Base-by-base conservation (phyloP, 148 eudicot genomes). In the Rheum nobile region DNA sequence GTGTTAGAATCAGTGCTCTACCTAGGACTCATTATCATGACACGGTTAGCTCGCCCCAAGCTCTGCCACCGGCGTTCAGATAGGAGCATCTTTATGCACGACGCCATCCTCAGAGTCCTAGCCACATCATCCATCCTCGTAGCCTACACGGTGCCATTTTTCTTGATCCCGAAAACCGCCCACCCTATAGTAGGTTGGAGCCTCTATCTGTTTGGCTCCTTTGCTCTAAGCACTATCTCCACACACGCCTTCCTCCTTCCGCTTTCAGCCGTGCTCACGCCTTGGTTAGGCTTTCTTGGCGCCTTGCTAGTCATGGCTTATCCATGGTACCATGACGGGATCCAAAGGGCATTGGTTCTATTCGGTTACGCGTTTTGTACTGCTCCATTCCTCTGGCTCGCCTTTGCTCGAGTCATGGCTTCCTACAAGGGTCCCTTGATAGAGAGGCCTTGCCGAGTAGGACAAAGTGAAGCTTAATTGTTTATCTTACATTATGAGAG, bases 151-250 rank as follows among this genome's bases (percentile, higher is more conserved):
- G 41, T 86, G 74, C 99, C 99, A 4, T 85, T 88, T 81, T 77
- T 84, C 79, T 61, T 92, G 72, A 86, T 90, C 31, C 99, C 99
- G 48, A 84, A 79, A 77, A 96, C 97, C 0, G 61, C 85, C 52
- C 99, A 96, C 72, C 99, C 99, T 14, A 46, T 92, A 0, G 71
- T 92, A 0, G 99, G 99, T n/a, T 96, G 99, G 99, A 80, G 81
- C 16, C 84, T 92, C 43, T 96, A 96, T 82, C 75, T 96, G 57
- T 75, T 92, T 0, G 99, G 99, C 13, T 78, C 83, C 3, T 81
- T 90, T 0, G 77, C 94, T 0, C 83, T 96, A 37, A 87, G 85
- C 48, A 84, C 80, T 8, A 79, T 96, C 34, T 85, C 84, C 4
- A 75, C 68, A 8, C 89, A 86, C 22, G 85, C 88, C 24, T 92